Base-by-base conservation (phyloP, 2,329 filamentous ascomycete species). In the Coniochaeta sp. region DNA sequence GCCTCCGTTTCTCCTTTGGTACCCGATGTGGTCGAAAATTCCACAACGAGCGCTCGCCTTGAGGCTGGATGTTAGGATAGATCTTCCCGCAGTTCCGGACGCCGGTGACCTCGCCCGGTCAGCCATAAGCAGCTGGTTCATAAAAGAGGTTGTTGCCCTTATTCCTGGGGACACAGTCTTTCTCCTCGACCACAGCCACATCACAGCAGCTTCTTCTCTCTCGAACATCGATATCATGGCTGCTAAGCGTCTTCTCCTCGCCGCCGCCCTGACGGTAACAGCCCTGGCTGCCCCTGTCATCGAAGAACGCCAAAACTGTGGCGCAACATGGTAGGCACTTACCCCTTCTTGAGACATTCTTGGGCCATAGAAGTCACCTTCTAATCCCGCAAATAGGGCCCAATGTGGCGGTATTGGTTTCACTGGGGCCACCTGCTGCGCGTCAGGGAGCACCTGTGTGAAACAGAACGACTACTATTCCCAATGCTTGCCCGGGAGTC, bases 401-500 rank as follows among this genome's bases (percentile, higher is more conserved):
- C 74, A 76, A 53, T 77, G 74, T 35, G 74, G 74, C 52, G 74
- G 74, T 16, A 65, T 56, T n/a, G 67, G 63, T 50, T 77, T 65
- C 65, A 60, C 54, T 14, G 75, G 74, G 18, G 57, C 71, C n/a
- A 74, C 71, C 2, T 75, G 71, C 64, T 77, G 74, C 52, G 57
- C 52, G 4, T 65, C 65, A 16, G 72, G 71, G 50, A 68, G 61
- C 59, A 62, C 58, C 35, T 76, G 73, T 60, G 60, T 62, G 48
- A 56, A 60, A 48, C 56, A 59, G 51, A 72, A 71, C 56, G 48
- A 58, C 7, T 73, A 61, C 51, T 73, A 73, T 63, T 68, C 56
- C 27, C 71, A 73, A 56, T 69, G 67, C 48, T 49, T 68, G 14
- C 61, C 64, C 20, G 59, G 57, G 6, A 52, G 53, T 8, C 55